Evolutionary conservation across 768 basidiomycete species (phyloP), one percentile per base, ranked within the genome.

Genomic region (Tulasnella sp.): DNA sequence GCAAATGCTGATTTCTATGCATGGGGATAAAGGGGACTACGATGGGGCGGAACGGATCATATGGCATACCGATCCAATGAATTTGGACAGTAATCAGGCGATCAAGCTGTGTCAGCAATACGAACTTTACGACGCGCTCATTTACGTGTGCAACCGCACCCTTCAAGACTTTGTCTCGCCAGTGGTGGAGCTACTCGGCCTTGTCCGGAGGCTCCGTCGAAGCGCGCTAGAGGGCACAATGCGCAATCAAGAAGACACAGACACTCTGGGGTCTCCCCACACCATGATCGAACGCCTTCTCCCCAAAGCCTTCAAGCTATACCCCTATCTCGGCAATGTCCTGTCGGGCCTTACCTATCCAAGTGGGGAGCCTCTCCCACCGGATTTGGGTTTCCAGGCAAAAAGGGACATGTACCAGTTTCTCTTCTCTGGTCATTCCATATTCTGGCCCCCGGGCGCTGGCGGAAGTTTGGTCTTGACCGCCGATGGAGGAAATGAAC

Each of bases 61-160:
- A 54, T 97, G 92, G 91, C 89, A 94, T 66, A 89, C 97, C 62
- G 88, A 96, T 63, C 91, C 94, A 0, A 71, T 78, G 2, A 88
- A 83, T 63, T 71, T 99, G 59, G 96, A 99, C 65, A 82, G 97
- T 69, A 87, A 97, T 65, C 94, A 97, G 70, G 84, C 85, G 4
- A 85, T 97, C 62, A 75, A 69, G 23, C 75, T 99, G 4, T 99
- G 96, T 65, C 84, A 90, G 67, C 75, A 70, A 57, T 78, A 91
- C 65, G 76, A 76, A 25, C 78, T 98, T 4, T 96, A 90, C 71
- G 94, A 98, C 64, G 92, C 94, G 0, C 77, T 98, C 58, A 84
- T 94, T 57, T 93, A 96, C 67, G 83, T 98, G 35, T 94, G 93
- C 68, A 94, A 85, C 8, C 79, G 84, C 43, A 89, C 92, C 2